Evolutionary conservation across 164 flowering plant genomes (phyloP), one percentile per base, ranked within the genome.

Genomic region (Nymphaea colorata): DNA sequence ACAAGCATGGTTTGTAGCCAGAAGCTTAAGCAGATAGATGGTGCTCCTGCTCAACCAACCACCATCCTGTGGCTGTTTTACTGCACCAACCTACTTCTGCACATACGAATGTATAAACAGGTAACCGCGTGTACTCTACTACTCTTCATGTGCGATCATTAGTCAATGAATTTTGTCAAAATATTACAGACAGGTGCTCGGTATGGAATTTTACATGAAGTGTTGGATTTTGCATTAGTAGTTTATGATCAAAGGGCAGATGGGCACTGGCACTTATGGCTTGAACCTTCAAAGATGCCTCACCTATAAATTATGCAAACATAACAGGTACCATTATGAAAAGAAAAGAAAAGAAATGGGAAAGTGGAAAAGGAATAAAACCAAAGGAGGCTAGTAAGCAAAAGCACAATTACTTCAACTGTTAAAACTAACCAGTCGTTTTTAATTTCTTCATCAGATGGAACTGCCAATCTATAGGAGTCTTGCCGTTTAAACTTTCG

Each of bases 361-460:
- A 47, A 12, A 4, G 12, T 6, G 55, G 6, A 7, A 25, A 6
- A 67, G 36, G 4, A 12, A 4, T 55, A 16, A 5, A 43, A 5
- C 42, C n/a, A 57, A 53, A 25, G 45, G 61, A 42, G 42, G 42
- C 8, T 4, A 62, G 43, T 4, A 43, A 12, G 66, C 12, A 59
- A 51, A 51, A 25, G 36, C 36, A 43, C 43, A 61, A 14, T 76
- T 85, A 92, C 99, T 98, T 69, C 82, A 87, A 71, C 92, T 90
- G 74, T 83, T 88, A 71, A 95, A 44, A 60, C 98, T 98, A 74
- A 88, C 96, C 3, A 95, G 78, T 14, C 92, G 76, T 68, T 25
- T 25, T 92, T 91, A 70, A 88, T 75, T 72, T 87, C 93, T 81
- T 90, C 90, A 66, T 98, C 99, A 41, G 98, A 91, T 3, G 77